Evolutionary conservation across 306 rosid genomes (phyloP).

Genomic region (Vigna mungo): DNA sequence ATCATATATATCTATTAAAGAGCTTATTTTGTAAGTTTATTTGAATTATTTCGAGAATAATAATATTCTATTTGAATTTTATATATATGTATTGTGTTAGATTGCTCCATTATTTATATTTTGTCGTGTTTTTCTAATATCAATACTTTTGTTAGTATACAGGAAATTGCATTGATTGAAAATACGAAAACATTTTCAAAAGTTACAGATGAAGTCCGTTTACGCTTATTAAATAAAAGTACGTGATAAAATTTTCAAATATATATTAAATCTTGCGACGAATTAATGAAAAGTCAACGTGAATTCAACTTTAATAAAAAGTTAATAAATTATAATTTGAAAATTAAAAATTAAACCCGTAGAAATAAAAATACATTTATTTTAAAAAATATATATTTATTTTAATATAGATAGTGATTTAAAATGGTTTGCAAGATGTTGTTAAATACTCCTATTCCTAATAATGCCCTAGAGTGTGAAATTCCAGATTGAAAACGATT

Average conservation of each 20-base stretch:
- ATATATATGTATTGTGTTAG: neutral
- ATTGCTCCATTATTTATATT: neutral
- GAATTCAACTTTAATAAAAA: neutral
- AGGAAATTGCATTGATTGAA: neutral
- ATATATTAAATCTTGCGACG: neutral
- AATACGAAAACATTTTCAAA: neutral
- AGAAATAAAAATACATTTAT: neutral
- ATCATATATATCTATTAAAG: neutral
- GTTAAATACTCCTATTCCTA: neutral
- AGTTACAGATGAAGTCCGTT: neutral
- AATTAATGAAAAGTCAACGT: neutral
- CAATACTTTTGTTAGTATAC: neutral
- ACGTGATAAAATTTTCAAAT: neutral
- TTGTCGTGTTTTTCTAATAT: neutral
- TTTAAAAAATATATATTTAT: neutral
- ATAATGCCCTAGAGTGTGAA: neutral
- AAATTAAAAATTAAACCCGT: neutral
- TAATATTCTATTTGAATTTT: neutral
- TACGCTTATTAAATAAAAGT: neutral
- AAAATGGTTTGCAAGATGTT: neutral
- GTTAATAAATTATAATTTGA: neutral
- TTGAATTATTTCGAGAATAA: neutral
- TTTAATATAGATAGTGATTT: neutral
- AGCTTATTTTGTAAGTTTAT: neutral
- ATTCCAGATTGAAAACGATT: neutral